Percentiles rank a stretch among this genome's conserved stretches.
Evolutionary conservation across 306 rosid genomes (phyloP).

Genomic region (Spatholobus suberectus): DNA sequence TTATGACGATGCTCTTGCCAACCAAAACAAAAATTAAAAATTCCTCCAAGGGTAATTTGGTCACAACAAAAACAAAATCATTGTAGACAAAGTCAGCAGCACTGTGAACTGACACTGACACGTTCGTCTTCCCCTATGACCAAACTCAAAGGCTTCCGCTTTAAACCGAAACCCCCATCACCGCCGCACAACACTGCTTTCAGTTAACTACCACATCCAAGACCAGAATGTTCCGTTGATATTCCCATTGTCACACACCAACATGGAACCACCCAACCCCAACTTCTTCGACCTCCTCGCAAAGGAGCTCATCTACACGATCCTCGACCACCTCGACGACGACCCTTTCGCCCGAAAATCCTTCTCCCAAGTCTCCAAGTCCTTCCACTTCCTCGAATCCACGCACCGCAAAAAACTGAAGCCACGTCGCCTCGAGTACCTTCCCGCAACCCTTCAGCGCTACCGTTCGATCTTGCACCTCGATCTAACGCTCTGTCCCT

Average conservation of each 20-base stretch:
- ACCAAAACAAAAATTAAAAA: neutral
- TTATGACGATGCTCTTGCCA: too few relatives aligned
- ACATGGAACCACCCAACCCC: conserved; percentile 7
- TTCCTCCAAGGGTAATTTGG: conserved; percentile 33
- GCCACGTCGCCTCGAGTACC: conserved; percentile 64
- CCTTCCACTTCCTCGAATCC: conserved; percentile 64
- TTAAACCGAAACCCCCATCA: neutral
- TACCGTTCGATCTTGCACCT: conserved; percentile 53
- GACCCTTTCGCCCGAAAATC: conserved; percentile 64
- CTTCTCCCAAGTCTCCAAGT: conserved; percentile 65
- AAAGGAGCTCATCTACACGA: conserved; percentile 54
- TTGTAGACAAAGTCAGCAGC: neutral
- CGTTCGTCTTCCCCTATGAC: neutral
- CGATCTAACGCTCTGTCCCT: conserved; percentile 72
- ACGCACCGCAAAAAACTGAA: conserved; percentile 61
- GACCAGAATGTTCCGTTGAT: neutral
- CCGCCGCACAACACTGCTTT: conserved; percentile 6
- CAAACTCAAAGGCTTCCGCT: neutral
- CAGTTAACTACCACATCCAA: conserved; percentile 32
- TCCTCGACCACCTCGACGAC: conserved; percentile 60
- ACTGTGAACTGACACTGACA: neutral
- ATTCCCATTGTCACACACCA: neutral
- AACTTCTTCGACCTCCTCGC: conserved; percentile 37
- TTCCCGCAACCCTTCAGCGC: conserved; percentile 48
- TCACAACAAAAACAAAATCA: neutral